Evolutionary conservation across 2,329 filamentous ascomycete genomes (phyloP), one percentile per base, ranked within the genome.

Genomic region (Lasiodiplodia gonubiensis): DNA sequence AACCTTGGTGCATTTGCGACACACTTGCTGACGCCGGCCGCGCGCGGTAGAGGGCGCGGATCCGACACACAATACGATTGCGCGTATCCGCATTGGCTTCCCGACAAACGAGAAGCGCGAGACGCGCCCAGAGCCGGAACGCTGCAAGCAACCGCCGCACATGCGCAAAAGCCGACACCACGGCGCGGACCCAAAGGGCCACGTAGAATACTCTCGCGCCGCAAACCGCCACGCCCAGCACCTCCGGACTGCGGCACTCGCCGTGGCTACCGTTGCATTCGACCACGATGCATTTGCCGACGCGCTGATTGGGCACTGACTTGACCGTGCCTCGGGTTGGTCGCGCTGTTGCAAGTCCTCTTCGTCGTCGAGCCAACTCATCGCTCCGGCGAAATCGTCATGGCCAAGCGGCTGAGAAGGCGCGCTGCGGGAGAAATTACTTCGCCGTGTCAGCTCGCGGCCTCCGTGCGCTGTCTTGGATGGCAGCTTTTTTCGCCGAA

Each of bases 401-500:
- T 12, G n/a, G 25, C 33, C 30, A 16, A 35, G 23, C 27, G 59
- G 27, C 23, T 42, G 39, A 21, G 37, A 39, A 12, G 42, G 59
- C 46, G 59, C 59, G 37, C 23, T n/a, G 16, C 59, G 27, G 59
- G 30, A 49, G 59, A 63, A 51, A 61, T 61, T 51, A 21, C 59
- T 30, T 33, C 51, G 16, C 37, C 37, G 25, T 49, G 57, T 11
- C 18, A 27, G 39, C 25, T 23, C 6, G 18, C 12, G 14, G 37
- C n/a, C 30, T 46, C 59, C 59, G 59, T 51, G 59, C 59, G 59
- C 30, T 46, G 30, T 30, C 25, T 51, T 37, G 59, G 27, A n/a
- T n/a, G n/a, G 42, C 46, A 35, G n/a, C 10, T 63, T 48, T 63
- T 63, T 63, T 52, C 46, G 42, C 59, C 59, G 59, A 63, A 63